Base-by-base conservation (phyloP, 352 stramenopile species). In the Peronospora tabacina region DNA sequence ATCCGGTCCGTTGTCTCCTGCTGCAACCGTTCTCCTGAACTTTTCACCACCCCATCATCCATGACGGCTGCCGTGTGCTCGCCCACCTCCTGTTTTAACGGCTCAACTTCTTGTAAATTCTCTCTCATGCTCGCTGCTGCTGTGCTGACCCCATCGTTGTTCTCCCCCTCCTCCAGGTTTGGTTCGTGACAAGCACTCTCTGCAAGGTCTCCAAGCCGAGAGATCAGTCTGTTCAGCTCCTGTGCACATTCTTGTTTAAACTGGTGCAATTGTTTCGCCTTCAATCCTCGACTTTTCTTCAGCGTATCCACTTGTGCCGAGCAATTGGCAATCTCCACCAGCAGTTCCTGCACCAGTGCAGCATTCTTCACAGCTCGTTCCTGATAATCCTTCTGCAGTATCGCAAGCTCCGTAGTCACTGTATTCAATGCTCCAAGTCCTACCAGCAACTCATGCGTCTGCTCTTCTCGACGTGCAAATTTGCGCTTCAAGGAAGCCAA, bases 251-350 rank as follows among this genome's bases (percentile, higher is more conserved):
- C 65, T 8, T 60, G 43, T 8, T 60, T 58, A 32, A 86, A 70
- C 24, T 44, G 49, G 50, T 75, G 61, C 19, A 84, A 39, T 37
- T 84, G 62, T n/a, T 53, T 42, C 7, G 47, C 40, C 1, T 68
- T 77, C 0, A 72, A n/a, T 36, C 52, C 64, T 12, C 59, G 55
- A 16, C 49, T 61, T 9, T 52, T 49, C 40, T 75, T 68, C 4
- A 81, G 45, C 12, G 47, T 63, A 36, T 82, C 68, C 16, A 82
- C 61, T 37, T 78, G 72, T 12, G 44, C 52, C n/a, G 73, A 70
- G 32, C 73, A 82, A 15, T 69, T 67, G 22, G 68, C 64, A n/a
- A 82, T 67, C 42, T 71, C 72, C n/a, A 44, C 51, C 29, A 84
- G 52, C 15, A 67, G 66, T 29, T 84, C 61, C 42, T 86, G 66